Conservation (phyloP, 2,329 filamentous ascomycete species). For the Davidsoniella neocaledoniae region DNA sequence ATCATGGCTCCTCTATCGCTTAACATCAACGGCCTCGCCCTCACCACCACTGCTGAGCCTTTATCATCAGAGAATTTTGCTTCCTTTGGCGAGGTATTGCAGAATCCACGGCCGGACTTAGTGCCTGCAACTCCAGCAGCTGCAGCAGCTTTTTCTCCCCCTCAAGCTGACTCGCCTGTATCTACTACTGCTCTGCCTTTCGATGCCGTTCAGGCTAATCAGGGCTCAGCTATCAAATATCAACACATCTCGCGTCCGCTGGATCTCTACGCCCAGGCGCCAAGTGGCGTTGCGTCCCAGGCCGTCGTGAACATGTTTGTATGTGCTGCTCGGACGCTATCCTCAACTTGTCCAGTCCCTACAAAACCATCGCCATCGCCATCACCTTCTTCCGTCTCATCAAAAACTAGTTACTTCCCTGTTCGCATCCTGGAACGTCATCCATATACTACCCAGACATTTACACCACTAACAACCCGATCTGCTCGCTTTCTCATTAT, state of each 20-base stretch:
- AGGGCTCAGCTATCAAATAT: constrained; percentile 79
- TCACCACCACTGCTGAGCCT: constrained; percentile 37
- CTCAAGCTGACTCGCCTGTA: background rate
- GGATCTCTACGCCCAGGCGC: constrained; percentile 52
- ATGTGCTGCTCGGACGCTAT: constrained; percentile 34
- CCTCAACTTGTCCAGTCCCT: constrained; percentile 6
- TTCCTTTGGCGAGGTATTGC: constrained; percentile 68
- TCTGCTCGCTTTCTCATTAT: constrained; percentile 58
- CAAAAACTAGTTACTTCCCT: constrained; percentile 30
- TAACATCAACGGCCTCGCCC: background rate
- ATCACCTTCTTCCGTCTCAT: constrained; percentile 7
- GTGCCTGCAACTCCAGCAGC: constrained; percentile 10
- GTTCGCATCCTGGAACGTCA: constrained; percentile 71
- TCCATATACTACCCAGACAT: constrained; percentile 87
- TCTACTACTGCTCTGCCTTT: constrained; percentile 20
- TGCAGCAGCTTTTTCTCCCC: constrained; percentile 1
- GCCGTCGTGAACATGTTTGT: constrained; percentile 79
- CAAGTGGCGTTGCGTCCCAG: constrained; percentile 36
- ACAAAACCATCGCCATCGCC: constrained; percentile 7
- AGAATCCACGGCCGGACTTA: constrained; percentile 48
- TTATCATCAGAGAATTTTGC: constrained; percentile 55
- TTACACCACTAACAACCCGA: constrained; percentile 51
- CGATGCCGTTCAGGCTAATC: constrained; percentile 52
- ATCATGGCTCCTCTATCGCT: background rate
- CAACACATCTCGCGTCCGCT: constrained; percentile 57